These are phyloP conservation scores for Thoreauomyces humboldtii DNA, from an alignment of 192 early-diverging fungal genomes.

Conservation along the genomic window DNA sequence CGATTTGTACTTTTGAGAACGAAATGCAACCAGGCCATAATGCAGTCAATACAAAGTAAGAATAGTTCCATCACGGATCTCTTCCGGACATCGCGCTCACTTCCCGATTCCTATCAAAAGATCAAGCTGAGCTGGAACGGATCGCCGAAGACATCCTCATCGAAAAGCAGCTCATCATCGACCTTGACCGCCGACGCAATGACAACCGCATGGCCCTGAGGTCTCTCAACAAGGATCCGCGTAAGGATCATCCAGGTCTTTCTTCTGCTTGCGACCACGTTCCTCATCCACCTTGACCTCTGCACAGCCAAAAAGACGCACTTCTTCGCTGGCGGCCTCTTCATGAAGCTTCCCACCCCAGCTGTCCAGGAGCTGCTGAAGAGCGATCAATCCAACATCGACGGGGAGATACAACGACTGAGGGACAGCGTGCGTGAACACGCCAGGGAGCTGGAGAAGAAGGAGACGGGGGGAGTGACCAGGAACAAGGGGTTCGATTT, in stretches of 20 bases:
- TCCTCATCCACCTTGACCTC: background rate
- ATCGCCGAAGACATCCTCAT: constrained; percentile 42
- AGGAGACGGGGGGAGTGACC: constrained; percentile 13
- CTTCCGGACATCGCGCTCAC: too few relatives aligned
- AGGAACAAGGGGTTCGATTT: constrained; percentile 18
- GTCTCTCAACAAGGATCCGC: constrained; percentile 22
- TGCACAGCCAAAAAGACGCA: constrained; percentile 6
- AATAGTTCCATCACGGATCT: too few relatives aligned
- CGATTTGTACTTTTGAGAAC: too few relatives aligned
- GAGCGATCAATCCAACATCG: constrained; percentile 31
- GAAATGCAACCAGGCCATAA: too few relatives aligned
- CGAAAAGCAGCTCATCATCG: constrained; percentile 35
- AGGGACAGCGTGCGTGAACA: constrained; percentile 18
- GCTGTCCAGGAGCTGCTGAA: constrained; percentile 20
- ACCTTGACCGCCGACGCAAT: constrained; percentile 39
- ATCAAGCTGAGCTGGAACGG: constrained; percentile 31
- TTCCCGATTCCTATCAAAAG: too few relatives aligned
- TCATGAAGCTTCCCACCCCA: constrained; percentile 31
- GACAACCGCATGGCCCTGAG: constrained; percentile 34
- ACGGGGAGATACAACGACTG: constrained; percentile 32
- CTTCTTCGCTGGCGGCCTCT: constrained; percentile 36
- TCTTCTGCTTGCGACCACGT: too few relatives aligned
- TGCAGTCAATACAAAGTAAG: too few relatives aligned
- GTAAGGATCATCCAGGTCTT: too few relatives aligned
- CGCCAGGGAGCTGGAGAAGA: constrained; percentile 22